Conservation (phyloP, 345 rosid genomes). For the Eucalyptus grandis region DNA sequence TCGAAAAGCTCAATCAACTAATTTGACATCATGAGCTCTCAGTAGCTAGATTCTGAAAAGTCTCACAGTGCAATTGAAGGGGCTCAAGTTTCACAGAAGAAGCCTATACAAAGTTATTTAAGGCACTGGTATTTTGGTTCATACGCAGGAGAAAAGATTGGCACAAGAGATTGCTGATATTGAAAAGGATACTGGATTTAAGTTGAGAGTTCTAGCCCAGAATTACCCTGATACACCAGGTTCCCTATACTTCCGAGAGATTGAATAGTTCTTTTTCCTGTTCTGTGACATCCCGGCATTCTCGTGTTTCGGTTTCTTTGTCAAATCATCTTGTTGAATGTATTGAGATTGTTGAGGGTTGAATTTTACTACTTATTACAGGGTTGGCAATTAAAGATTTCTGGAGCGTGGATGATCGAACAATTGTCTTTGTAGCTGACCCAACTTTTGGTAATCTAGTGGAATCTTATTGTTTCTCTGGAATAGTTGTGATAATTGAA, state of each 20-base stretch:
- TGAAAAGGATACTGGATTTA: constrained; percentile 86
- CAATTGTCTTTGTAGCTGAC: constrained; percentile 84
- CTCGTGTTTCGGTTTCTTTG: neutral
- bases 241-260: neutral
- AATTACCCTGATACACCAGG: constrained; percentile 95
- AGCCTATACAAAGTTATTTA: neutral
- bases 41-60: neutral
- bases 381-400: constrained; percentile 81
- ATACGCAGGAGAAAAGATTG: constrained; percentile 63
- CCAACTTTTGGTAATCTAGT: constrained; percentile 65
- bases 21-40: neutral
- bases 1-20: neutral
- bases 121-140: neutral
- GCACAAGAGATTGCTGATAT: constrained; percentile 52
- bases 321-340: neutral
- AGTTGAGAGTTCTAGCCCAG: constrained; percentile 78
- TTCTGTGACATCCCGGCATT: neutral
- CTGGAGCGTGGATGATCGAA: constrained; percentile 86
- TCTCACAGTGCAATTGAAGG: neutral
- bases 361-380: constrained; percentile 2
- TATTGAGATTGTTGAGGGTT: neutral
- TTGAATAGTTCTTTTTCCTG: neutral
- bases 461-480: neutral
- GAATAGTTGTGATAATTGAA: neutral
- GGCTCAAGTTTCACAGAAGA: neutral